Evolutionary conservation across 148 eudicot genomes (phyloP).

Genomic region (Arbutus unedo): DNA sequence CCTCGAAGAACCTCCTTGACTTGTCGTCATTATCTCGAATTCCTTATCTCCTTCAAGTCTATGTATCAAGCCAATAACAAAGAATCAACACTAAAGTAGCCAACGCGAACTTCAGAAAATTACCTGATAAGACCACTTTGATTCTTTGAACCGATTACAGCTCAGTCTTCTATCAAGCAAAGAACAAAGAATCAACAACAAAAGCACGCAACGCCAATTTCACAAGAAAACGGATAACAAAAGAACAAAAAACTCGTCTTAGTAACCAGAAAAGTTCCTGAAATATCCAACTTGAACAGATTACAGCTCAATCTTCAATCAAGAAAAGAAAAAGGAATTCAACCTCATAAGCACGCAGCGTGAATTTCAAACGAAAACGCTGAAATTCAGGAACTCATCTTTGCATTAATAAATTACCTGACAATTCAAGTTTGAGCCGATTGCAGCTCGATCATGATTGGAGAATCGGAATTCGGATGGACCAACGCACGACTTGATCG

Average conservation of each 20-base stretch:
- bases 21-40: slow-evolving; percentile 24
- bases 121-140: neutral
- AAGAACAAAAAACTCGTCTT: too few relatives aligned
- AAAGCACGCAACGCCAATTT: neutral
- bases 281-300: neutral
- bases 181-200: neutral
- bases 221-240: neutral
- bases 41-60: slow-evolving; percentile 8
- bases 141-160: neutral
- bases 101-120: neutral
- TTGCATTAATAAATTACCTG: neutral
- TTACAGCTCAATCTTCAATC: neutral
- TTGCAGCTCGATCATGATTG: neutral
- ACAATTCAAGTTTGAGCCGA: neutral
- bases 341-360: neutral
- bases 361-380: neutral
- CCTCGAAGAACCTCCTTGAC: slow-evolving; percentile 41
- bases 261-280: too few relatives aligned
- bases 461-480: neutral
- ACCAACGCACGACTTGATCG: neutral
- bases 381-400: neutral
- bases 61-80: slow-evolving; percentile 5
- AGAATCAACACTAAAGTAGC: neutral
- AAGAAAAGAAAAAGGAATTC: too few relatives aligned
- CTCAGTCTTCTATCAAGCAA: too few relatives aligned